Conservation (phyloP, 1,284 basidiomycete species). For the Exsudoporus floridanus region DNA sequence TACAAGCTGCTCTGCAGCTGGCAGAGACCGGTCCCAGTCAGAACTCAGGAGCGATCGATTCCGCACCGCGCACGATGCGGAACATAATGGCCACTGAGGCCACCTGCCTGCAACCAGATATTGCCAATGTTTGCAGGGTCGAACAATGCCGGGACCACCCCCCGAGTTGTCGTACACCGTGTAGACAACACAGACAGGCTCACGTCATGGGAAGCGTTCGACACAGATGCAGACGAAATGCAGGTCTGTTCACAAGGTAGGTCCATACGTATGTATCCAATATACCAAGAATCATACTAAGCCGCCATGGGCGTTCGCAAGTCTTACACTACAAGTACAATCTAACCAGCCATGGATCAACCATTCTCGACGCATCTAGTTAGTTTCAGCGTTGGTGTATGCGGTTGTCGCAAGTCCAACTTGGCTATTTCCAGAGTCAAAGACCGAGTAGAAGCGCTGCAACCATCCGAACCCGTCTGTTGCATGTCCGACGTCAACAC, state of each 20-base stretch:
- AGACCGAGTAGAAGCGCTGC: slow-evolving; percentile 38
- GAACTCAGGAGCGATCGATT: too few species aligned
- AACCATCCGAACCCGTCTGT: slow-evolving; percentile 36
- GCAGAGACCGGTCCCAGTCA: too few species aligned
- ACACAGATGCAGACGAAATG: background rate
- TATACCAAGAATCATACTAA: background rate
- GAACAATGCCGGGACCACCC: too few species aligned
- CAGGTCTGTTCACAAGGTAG: background rate
- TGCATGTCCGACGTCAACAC: background rate
- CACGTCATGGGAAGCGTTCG: background rate
- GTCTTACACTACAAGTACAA: background rate
- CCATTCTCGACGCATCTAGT: slow-evolving; percentile 17
- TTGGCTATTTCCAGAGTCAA: slow-evolving; percentile 29
- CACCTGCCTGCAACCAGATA: too few species aligned
- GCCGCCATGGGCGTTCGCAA: background rate
- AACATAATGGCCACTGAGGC: too few species aligned
- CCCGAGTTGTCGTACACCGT: background rate
- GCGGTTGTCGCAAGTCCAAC: slow-evolving; percentile 37
- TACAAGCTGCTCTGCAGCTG: too few species aligned
- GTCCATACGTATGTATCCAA: background rate
- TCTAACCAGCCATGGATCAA: background rate
- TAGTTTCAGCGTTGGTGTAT: slow-evolving; percentile 31
- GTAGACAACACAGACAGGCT: background rate
- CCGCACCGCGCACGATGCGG: too few species aligned
- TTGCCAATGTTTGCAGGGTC: too few species aligned